Evolutionary conservation across 2,329 filamentous ascomycete genomes (phyloP), one percentile per base, ranked within the genome.

Genomic region (Stagonosporopsis tanaceti): DNA sequence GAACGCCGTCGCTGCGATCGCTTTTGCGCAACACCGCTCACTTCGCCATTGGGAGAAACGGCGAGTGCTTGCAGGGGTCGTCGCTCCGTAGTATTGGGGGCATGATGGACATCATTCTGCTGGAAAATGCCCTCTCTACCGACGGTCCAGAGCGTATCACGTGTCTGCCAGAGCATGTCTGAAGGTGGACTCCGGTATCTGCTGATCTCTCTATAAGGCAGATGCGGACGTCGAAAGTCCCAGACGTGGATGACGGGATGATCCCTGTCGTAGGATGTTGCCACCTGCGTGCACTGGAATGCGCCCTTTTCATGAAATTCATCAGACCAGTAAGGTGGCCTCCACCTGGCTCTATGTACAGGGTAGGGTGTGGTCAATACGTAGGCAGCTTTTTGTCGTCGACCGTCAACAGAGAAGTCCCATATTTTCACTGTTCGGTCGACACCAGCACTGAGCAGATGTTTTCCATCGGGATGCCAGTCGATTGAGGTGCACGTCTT

Each of bases 401-500:
- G 79, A 53, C 82, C 81, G 52, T 82, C 79, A 2, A 79, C 76
- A 4, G 84, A 85, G 54, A 88, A 84, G 69, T 89, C 85, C 85
- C 87, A 89, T 27, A 89, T 81, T 69, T 85, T 85, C 60, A 89
- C 82, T 28, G 84, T 84, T 57, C 83, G 84, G 70, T 89, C 87
- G 22, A 82, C 79, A 50, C 87, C 82, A n/a, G 84, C 85, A 63
- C 85, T 88, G 51, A 85, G 80, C 9, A 89, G 76, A 69, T 89
- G 85, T 66, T 84, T 87, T 6, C 87, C 87, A 64, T 89, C 86
- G 1, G 87, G 87, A 67, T 89, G 87, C 86, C 86, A 89, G 69
- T 89, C 87, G 34, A 89, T 82, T 6, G 85, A 81, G 59, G 83
- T 86, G 75, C 86, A 89, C 4, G 80, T 80, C 60, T 81, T 82